Percentiles rank a stretch among this genome's conserved stretches.
Conservation (phyloP, 2,329 filamentous ascomycete species). For the Stagonosporopsis rhizophila region DNA sequence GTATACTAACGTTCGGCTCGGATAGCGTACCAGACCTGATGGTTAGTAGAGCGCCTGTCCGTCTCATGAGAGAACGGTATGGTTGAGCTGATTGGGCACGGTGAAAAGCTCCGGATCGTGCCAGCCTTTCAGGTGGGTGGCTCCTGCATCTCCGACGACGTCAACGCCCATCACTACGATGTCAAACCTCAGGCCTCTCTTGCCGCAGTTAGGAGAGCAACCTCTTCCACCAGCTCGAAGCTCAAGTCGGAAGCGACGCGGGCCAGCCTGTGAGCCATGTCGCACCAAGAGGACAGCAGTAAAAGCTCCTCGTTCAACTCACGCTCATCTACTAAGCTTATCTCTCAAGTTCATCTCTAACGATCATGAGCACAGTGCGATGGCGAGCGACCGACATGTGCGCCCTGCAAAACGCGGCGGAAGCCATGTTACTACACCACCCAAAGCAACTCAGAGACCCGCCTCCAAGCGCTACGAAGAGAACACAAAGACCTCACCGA, state of each 20-base stretch:
- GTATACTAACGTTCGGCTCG: too few species aligned
- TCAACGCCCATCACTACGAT: background rate
- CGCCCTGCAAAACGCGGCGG: background rate
- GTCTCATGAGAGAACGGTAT: background rate
- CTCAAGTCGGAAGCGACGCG: background rate
- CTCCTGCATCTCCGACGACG: background rate
- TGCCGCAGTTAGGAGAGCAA: background rate
- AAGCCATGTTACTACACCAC: background rate
- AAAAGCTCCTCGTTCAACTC: background rate
- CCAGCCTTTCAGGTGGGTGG: background rate
- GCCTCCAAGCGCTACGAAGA: background rate
- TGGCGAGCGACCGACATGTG: background rate
- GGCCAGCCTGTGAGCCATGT: slow-evolving; percentile 1
- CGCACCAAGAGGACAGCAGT: background rate
- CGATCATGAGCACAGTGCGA: background rate
- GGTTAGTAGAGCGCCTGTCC: too few species aligned
- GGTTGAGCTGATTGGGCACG: background rate
- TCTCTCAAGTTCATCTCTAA: background rate
- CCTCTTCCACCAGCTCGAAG: background rate
- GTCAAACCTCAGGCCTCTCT: background rate
- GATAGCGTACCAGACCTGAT: too few species aligned
- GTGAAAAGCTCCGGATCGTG: background rate
- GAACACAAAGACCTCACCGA: background rate
- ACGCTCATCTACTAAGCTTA: background rate
- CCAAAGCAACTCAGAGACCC: background rate